These are phyloP conservation scores for Tetrapyrgos nigripes DNA, from an alignment of 1,284 basidiomycete genomes.

Conservation along the genomic window DNA sequence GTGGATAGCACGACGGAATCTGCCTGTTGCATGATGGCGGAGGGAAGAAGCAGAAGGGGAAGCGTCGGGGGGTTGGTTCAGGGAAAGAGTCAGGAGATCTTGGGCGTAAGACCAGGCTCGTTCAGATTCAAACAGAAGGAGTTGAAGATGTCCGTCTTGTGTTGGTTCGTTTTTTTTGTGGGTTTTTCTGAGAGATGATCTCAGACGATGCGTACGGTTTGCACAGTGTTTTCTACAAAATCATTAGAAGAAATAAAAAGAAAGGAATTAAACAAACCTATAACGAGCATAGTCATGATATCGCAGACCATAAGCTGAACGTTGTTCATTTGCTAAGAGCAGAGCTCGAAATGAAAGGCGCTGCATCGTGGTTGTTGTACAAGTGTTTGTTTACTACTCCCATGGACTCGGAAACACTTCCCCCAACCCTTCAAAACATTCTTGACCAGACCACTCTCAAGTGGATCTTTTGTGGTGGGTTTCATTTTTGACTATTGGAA, in stretches of 20 bases:
- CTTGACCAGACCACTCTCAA: slow-evolving; percentile 89
- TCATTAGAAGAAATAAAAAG: background rate
- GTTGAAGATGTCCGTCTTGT: slow-evolving; percentile 83
- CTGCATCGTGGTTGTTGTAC: too few relatives aligned
- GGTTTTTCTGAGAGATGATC: slow-evolving; percentile 84
- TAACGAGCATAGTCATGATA: slow-evolving; percentile 90
- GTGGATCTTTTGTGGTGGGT: slow-evolving; percentile 95
- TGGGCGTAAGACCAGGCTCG: slow-evolving; percentile 93
- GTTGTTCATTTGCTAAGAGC: slow-evolving; percentile 86
- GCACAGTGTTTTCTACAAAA: slow-evolving; percentile 83
- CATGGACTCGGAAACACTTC: slow-evolving; percentile 56
- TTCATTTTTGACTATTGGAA: slow-evolving; percentile 16
- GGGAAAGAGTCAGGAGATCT: slow-evolving; percentile 68
- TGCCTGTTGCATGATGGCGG: slow-evolving; percentile 78
- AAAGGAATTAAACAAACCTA: slow-evolving; percentile 49
- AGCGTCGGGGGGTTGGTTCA: slow-evolving; percentile 58
- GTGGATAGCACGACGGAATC: slow-evolving; percentile 86
- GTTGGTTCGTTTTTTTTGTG: slow-evolving; percentile 85
- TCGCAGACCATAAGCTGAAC: slow-evolving; percentile 89
- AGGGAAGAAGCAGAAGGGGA: slow-evolving; percentile 59
- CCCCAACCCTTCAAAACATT: slow-evolving; percentile 88
- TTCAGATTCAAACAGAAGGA: slow-evolving; percentile 89
- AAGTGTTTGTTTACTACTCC: background rate
- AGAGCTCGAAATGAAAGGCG: slow-evolving; percentile 57
- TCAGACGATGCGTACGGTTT: slow-evolving; percentile 88